Conservation (phyloP, 768 basidiomycete species). For the Heimioporus sp. region DNA sequence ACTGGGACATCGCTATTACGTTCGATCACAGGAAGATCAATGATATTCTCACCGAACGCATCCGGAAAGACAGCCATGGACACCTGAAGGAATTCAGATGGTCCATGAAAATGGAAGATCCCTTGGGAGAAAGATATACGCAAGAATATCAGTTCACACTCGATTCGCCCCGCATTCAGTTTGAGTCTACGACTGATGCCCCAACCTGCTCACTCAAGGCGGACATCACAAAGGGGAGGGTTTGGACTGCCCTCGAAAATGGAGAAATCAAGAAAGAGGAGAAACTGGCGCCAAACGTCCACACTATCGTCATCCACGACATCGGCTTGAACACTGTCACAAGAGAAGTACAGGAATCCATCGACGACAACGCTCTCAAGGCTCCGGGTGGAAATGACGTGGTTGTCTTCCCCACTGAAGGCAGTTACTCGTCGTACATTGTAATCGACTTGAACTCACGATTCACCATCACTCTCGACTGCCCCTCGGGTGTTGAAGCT, state of each 20-base stretch:
- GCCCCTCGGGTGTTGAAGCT: no score
- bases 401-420: neutral
- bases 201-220: neutral
- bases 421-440: neutral
- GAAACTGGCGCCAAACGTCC: neutral
- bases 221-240: neutral
- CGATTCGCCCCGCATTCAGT: neutral
- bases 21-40: neutral
- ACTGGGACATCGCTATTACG: slow-evolving; percentile 1
- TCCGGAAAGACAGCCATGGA: neutral
- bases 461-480: neutral
- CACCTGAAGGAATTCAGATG: neutral
- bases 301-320: neutral
- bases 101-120: neutral
- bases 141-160: neutral
- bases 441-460: neutral
- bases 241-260: neutral
- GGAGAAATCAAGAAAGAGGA: neutral
- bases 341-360: neutral
- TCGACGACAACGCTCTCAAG: neutral
- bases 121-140: neutral
- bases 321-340: neutral
- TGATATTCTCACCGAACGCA: neutral
- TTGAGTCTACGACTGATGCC: neutral
- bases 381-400: neutral